Percentiles rank a stretch among this genome's conserved stretches.
These are phyloP conservation scores for Morella rubra DNA, from an alignment of 306 rosid genomes.

Conservation along the genomic window DNA sequence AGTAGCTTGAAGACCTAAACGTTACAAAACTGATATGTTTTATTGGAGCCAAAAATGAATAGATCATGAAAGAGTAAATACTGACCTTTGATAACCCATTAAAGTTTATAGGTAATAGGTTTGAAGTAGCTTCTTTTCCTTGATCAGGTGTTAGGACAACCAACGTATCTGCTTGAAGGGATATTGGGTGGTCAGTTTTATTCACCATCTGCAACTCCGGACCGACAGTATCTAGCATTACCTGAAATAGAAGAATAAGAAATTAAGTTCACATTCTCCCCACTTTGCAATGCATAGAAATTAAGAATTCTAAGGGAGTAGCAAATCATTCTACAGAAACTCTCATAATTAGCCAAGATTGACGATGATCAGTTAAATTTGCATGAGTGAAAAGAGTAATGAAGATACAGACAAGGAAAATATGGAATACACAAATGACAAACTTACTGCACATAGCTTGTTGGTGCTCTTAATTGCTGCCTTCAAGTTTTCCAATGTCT, in stretches of 20 bases:
- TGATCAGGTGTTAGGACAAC: conserved; percentile 80
- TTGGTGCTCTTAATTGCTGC: conserved; percentile 53
- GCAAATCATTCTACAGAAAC: conserved; percentile 12
- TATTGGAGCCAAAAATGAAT: background rate
- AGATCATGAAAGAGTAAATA: background rate
- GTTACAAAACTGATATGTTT: background rate
- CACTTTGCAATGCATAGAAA: conserved; percentile 19
- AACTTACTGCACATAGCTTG: conserved; percentile 78
- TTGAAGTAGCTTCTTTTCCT: conserved; percentile 63
- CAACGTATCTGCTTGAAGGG: conserved; percentile 64
- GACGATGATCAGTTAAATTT: background rate
- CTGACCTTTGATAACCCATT: conserved; percentile 77
- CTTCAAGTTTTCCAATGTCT: conserved; percentile 71
- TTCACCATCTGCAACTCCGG: conserved; percentile 83
- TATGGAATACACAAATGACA: conserved; percentile 7
- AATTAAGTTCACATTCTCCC: conserved; percentile 7
- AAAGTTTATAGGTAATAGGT: conserved; percentile 73
- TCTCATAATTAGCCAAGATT: background rate
- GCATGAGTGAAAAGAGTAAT: background rate
- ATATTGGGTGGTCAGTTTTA: conserved; percentile 58
- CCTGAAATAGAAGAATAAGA: conserved; percentile 42
- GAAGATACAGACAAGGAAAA: background rate
- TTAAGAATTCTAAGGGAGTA: background rate
- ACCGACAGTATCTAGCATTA: conserved; percentile 88
- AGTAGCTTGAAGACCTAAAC: background rate